Base-by-base conservation (phyloP, 768 basidiomycete genomes). In the Multifurca ochricompacta region DNA sequence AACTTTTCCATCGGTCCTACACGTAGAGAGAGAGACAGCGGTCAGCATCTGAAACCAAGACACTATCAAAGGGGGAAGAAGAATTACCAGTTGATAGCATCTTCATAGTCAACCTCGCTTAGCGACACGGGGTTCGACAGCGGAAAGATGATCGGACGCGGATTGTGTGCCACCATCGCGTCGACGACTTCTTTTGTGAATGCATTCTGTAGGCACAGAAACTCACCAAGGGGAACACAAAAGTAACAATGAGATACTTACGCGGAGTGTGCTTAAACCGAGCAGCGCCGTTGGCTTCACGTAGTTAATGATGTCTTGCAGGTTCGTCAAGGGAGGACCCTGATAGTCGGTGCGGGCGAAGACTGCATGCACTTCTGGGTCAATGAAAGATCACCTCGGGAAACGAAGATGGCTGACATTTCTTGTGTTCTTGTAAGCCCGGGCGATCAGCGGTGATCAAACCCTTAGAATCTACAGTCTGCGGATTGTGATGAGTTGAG, bases 61-160 rank as follows among this genome's bases (percentile, higher is more conserved):
- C n/a, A 18, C 3, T 11, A 28, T 14, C 11, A 23, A 25, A 48
- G 5, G 8, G n/a, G 8, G n/a, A 14, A 18, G 4, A 19, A n/a
- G 16, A 16, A 43, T 37, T 88, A 87, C 71, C 83, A 75, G 47
- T 74, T 71, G 45, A 91, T 78, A 1, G 87, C 87, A 50, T 90
- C 83, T 46, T 78, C 69, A 66, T 87, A 92, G 31, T 83, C 82
- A 67, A 87, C 87, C 65, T 91, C 90, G 9, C 84, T 84, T 48
- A 88, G 73, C n/a, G 75, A 74, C 51, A 87, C 79, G 25, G 93
- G 93, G 72, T 95, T 96, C 34, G 88, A 91, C 6, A 95, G 80
- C 32, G 93, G 89, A 77, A 95, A 95, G 68, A 95, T 79, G 71
- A 95, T 92, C 25, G 93, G 93, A 18, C 82, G 79, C 7, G 79